A percentile compares a stretch with the other conserved stretches of the same genome.
phyloP scores from a whole-genome alignment of 805 yeast species.

The Metschnikowia sp. region DNA sequence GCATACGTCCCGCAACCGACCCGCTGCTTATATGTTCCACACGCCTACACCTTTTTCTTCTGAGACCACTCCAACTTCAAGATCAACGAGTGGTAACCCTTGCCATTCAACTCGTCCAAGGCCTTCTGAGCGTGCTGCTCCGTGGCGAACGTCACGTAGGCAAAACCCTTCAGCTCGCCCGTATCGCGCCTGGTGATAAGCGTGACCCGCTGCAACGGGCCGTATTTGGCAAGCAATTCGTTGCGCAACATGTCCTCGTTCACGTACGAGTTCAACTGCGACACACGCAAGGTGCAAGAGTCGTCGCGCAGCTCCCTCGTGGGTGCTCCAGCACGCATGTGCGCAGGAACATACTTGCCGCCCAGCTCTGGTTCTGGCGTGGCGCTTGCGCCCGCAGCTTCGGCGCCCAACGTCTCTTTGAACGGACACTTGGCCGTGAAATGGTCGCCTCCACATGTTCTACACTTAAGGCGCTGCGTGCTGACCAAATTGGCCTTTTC shows the following conservation, averaged over 20 bases:
- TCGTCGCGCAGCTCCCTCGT: constrained; percentile 66
- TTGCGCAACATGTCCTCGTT: constrained; percentile 75
- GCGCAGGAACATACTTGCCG: constrained; percentile 42
- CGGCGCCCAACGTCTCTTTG: constrained; percentile 76
- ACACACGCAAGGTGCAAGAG: constrained; percentile 79
- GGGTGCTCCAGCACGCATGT: constrained; percentile 44
- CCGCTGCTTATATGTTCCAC: neutral
- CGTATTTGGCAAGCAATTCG: constrained; percentile 67
- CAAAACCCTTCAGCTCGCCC: constrained; percentile 92
- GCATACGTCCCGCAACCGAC: too few relatives aligned
- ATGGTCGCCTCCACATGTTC: constrained; percentile 92
- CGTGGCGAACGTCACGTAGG: constrained; percentile 79
- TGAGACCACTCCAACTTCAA: constrained; percentile 47
- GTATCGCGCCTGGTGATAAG: constrained; percentile 90
- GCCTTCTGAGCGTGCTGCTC: constrained; percentile 74
- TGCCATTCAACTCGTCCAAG: constrained; percentile 73
- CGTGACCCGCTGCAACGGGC: constrained; percentile 68
- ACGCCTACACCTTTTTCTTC: constrained; percentile 33
- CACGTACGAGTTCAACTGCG: constrained; percentile 84
- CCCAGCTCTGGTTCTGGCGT: constrained; percentile 25
- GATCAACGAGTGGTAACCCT: constrained; percentile 89
- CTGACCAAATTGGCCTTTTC: constrained; percentile 36
- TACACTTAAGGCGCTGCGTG: constrained; percentile 60
- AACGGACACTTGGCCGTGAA: constrained; percentile 94
- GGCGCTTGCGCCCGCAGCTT: constrained; percentile 39